Conservation (phyloP, 768 basidiomycete species). For the Lactarius trivialis region DNA sequence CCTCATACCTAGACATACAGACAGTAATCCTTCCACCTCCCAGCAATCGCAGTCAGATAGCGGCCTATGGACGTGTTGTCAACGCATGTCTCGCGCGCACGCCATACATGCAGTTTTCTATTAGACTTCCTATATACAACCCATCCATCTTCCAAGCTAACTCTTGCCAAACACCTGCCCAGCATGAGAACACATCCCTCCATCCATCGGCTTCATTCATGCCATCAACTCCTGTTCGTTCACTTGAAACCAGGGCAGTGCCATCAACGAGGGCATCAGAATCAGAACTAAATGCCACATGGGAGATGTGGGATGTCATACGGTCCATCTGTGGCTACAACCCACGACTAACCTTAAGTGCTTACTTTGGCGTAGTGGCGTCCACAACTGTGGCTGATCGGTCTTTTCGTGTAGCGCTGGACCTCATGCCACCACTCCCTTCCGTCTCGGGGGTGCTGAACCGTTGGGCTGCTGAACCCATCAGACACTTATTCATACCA, state of each 20-base stretch:
- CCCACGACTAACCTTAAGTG: constrained; percentile 65
- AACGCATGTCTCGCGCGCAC: constrained; percentile 65
- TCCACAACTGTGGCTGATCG: constrained; percentile 12
- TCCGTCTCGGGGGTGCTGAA: constrained; percentile 65
- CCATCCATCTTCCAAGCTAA: constrained; percentile 49
- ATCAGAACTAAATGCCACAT: constrained; percentile 64
- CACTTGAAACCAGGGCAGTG: constrained; percentile 25
- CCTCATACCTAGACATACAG: constrained; percentile 83
- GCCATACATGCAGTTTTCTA: constrained; percentile 72
- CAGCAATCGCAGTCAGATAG: constrained; percentile 70
- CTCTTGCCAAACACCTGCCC: constrained; percentile 26
- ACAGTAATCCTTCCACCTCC: constrained; percentile 87
- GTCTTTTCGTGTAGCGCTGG: constrained; percentile 57
- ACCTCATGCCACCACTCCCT: constrained; percentile 85
- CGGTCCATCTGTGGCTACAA: constrained; percentile 84
- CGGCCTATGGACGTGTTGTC: constrained; percentile 91
- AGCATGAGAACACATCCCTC: constrained; percentile 9
- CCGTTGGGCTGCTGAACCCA: constrained; percentile 91
- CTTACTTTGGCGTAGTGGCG: constrained; percentile 24
- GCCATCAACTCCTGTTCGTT: constrained; percentile 24
- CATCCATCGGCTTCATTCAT: constrained; percentile 18
- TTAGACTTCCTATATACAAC: constrained; percentile 79
- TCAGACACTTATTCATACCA: constrained; percentile 84
- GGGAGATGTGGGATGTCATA: constrained; percentile 99
- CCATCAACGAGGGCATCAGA: constrained; percentile 39